Conservation (phyloP, 2,329 filamentous ascomycete species). For the Trichoderma sp. region DNA sequence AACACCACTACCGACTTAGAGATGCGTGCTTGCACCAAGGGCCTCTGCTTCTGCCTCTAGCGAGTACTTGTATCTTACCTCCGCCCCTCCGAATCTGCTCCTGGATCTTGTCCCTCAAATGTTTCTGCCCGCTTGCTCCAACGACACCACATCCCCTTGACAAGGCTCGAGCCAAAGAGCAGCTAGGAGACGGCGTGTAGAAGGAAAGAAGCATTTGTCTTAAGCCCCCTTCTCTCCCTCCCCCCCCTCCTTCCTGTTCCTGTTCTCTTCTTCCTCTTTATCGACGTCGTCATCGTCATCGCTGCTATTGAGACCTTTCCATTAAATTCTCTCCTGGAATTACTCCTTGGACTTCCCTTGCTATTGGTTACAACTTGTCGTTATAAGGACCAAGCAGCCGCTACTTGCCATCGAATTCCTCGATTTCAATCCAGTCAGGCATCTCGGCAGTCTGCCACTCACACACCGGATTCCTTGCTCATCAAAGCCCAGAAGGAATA, state of each 20-base stretch:
- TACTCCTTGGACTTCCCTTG: background rate
- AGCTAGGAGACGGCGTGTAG: constrained; percentile 4
- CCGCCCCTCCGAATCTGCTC: constrained; percentile 25
- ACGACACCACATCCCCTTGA: constrained; percentile 20
- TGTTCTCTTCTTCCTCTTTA: background rate
- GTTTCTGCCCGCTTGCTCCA: constrained; percentile 21
- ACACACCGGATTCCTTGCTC: background rate
- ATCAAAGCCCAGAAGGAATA: no score
- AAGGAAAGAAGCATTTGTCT: constrained; percentile 23
- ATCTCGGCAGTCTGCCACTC: background rate
- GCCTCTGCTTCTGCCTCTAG: constrained; percentile 27
- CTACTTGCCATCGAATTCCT: constrained; percentile 12
- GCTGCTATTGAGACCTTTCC: background rate
- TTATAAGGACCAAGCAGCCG: constrained; percentile 6
- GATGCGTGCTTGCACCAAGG: constrained; percentile 19
- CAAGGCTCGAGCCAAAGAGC: constrained; percentile 5
- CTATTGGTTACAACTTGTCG: background rate
- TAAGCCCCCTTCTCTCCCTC: constrained; percentile 24
- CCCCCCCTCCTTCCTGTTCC: background rate
- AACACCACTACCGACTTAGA: constrained; percentile 28
- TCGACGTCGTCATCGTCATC: constrained; percentile 18
- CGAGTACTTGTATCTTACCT: constrained; percentile 30
- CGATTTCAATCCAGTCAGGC: background rate
- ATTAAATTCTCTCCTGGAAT: background rate
- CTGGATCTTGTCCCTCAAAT: constrained; percentile 24